A percentile compares a stretch with the other conserved stretches of the same genome.
These are phyloP conservation scores for Epithemia pelagica DNA, from an alignment of 108 stramenopile species.

Conservation along the genomic window DNA sequence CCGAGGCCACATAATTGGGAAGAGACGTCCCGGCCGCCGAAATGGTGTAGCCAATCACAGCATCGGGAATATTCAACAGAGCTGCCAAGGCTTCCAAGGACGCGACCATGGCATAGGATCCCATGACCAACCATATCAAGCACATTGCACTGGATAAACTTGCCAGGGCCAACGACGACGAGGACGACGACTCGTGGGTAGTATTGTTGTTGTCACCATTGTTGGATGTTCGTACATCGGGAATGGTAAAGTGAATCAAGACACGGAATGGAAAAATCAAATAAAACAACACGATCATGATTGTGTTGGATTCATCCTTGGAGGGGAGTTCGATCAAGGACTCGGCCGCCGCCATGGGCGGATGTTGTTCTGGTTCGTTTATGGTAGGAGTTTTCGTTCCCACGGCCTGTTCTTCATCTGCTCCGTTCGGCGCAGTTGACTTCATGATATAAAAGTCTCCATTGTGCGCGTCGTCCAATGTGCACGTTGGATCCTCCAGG, in stretches of 20 bases:
- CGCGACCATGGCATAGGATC: slow-evolving; percentile 60
- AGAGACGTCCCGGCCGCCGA: slow-evolving; percentile 70
- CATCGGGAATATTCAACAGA: slow-evolving; percentile 53
- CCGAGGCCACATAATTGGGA: slow-evolving; percentile 57
- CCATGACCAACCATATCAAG: slow-evolving; percentile 53
- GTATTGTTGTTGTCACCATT: slow-evolving; percentile 40
- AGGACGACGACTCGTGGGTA: too few species aligned
- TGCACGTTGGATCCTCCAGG: too few species aligned
- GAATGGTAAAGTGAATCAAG: slow-evolving; percentile 60
- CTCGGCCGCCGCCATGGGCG: too few species aligned
- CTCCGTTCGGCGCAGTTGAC: too few species aligned
- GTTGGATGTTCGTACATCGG: slow-evolving; percentile 58
- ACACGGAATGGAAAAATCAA: slow-evolving; percentile 50
- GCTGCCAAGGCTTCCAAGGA: slow-evolving; percentile 58
- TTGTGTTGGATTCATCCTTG: too few species aligned
- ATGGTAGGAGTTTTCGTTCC: too few species aligned
- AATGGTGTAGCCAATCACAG: slow-evolving; percentile 69
- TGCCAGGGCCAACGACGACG: slow-evolving; percentile 25
- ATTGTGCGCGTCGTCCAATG: too few species aligned
- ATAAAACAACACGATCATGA: slow-evolving; percentile 27
- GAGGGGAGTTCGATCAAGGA: slow-evolving; percentile 45
- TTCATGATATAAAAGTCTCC: too few species aligned
- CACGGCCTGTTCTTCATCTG: too few species aligned
- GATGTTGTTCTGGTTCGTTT: too few species aligned
- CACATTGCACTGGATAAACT: slow-evolving; percentile 41